phyloP scores from a whole-genome alignment of 2,329 filamentous ascomycete species.

The Zymoseptoria tritici region DNA sequence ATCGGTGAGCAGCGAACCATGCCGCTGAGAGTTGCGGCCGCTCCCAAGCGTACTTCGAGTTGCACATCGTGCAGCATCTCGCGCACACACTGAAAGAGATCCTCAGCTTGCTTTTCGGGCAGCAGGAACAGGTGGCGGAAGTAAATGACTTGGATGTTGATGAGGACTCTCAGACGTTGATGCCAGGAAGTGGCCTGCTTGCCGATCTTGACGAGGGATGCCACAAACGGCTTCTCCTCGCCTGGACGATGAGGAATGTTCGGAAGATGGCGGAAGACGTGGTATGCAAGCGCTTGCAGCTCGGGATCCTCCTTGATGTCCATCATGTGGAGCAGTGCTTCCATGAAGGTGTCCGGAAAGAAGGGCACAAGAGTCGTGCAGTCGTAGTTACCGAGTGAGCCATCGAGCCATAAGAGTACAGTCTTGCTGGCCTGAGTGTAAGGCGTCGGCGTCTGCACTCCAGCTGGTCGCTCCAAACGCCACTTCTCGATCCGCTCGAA shows the following conservation, averaged over 20 bases:
- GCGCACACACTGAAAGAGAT: conserved; percentile 85
- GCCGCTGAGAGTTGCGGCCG: conserved; percentile 85
- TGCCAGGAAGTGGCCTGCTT: conserved; percentile 84
- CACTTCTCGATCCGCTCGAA: conserved; percentile 77
- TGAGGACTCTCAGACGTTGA: conserved; percentile 84
- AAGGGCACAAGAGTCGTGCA: conserved; percentile 86
- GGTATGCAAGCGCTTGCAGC: conserved; percentile 86
- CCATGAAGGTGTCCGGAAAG: conserved; percentile 83
- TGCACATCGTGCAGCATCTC: conserved; percentile 89
- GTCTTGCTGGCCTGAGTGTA: conserved; percentile 97
- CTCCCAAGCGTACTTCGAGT: conserved; percentile 87
- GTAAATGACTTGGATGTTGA: conserved; percentile 98
- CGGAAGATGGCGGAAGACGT: conserved; percentile 91
- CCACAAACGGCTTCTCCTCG: conserved; percentile 77
- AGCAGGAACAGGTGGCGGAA: conserved; percentile 93
- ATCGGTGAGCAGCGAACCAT: conserved; percentile 96
- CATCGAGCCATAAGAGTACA: conserved; percentile 89
- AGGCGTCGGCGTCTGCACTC: conserved; percentile 84
- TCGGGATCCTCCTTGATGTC: conserved; percentile 98
- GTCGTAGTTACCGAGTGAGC: conserved; percentile 81
- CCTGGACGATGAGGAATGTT: conserved; percentile 89
- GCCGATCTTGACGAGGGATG: conserved; percentile 79
- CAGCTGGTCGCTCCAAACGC: conserved; percentile 74
- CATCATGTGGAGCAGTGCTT: conserved; percentile 98
- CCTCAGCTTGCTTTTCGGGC: conserved; percentile 62